Base-by-base conservation (phyloP, 2,329 filamentous ascomycete genomes). In the Bipolaris gigantea region DNA sequence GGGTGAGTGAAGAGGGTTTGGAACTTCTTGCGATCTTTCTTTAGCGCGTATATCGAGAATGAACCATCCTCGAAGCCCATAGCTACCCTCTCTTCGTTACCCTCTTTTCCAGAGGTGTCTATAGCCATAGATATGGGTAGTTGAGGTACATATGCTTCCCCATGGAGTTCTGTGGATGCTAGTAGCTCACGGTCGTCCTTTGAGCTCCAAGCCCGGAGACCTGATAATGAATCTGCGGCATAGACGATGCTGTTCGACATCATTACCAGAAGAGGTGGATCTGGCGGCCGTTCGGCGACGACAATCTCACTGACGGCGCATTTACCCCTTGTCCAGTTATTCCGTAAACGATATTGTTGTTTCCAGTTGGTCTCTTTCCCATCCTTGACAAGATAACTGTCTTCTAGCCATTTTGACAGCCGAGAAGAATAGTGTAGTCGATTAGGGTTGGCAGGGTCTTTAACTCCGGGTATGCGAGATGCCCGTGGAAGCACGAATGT, bases 281-380 rank as follows among this genome's bases (percentile, higher is more conserved):
- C 69, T 49, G 79, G 75, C 1, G 78, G 74, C 39, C 76, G 63
- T 53, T 81, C 77, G 48, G 80, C 77, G 21, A 91, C 82, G 40
- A 86, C 81, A 27, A 97, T 83, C 73, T 96, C 89, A 33, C 89
- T 86, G 11, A 96, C 85, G 34, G 85, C 88, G 66, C 91, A 96
- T 62, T 84, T 86, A 0, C 93, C 94, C 57, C 82, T 85, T 1
- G 89, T 84, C 94, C 94, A 97, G 75, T 97, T 97, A 71, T 96
- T 89, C 41, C 90, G 83, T 45, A 97, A 80, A 66, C 88, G 90
- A 75, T 95, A 97, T 66, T 94, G 89, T 57, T 84, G 83, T 77
- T 95, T 96, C 92, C 92, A 97, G 68, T 94, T 85, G 42, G 83
- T 86, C 18, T 76, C 67, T 5, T 70, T 73, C 11, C 79, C 79